phyloP scores from a whole-genome alignment of 75 land plant genomes.

The Picea glauca region DNA sequence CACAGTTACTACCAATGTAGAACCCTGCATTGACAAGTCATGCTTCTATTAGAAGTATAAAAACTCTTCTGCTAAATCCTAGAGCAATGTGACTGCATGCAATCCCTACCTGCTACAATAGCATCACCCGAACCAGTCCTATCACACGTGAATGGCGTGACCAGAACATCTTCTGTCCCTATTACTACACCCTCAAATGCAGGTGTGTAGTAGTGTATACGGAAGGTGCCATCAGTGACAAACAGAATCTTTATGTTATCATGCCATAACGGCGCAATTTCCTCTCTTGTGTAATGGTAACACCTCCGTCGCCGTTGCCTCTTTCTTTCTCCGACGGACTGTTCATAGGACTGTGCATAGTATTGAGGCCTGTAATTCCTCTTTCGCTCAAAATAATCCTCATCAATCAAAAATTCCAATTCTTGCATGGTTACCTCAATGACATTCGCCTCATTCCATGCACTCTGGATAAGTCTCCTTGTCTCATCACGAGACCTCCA shows the following conservation, averaged over 20 bases:
- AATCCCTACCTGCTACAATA: conserved; percentile 56
- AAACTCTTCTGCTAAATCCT: no score
- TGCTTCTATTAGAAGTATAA: no score
- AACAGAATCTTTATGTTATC: conserved; percentile 72
- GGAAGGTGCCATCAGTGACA: conserved; percentile 87
- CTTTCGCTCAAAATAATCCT: conserved; percentile 49
- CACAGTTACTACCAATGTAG: neutral
- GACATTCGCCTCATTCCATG: conserved; percentile 74
- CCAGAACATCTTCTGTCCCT: conserved; percentile 95
- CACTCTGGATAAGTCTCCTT: conserved; percentile 52
- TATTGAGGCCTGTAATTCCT: conserved; percentile 55
- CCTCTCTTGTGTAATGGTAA: conserved; percentile 84
- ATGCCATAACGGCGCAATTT: conserved; percentile 87
- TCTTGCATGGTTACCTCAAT: conserved; percentile 80
- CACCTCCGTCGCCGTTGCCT: conserved; percentile 36
- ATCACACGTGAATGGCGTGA: conserved; percentile 81
- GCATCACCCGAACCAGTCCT: conserved; percentile 98
- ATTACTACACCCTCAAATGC: conserved; percentile 79
- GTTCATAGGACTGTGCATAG: conserved; percentile 40
- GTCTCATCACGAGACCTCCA: conserved; percentile 90
- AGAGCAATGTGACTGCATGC: neutral
- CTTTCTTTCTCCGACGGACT: neutral
- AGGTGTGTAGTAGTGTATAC: conserved; percentile 88
- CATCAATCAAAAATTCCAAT: conserved; percentile 85
- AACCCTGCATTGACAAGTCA: neutral